Conservation (phyloP, 129 eudicot genomes). For the Ambrosia artemisiifolia region DNA sequence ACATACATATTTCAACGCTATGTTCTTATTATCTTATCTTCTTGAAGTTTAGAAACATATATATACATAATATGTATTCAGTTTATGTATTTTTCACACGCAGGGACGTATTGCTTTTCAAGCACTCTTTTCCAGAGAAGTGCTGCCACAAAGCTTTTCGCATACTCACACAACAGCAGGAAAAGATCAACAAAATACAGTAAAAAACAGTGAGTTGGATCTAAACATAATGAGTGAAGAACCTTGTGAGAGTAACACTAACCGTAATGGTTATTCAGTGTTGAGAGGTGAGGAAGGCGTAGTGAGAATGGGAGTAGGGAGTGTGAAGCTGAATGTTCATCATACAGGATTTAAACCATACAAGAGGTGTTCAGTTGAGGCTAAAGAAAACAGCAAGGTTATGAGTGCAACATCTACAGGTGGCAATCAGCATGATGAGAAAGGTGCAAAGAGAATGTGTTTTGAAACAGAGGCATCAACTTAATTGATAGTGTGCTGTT, state of each 20-base stretch:
- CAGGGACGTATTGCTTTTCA: slow-evolving; percentile 93
- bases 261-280: slow-evolving; percentile 1
- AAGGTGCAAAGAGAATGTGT: slow-evolving; percentile 73
- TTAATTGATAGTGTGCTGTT: slow-evolving; percentile 26
- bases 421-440: slow-evolving; percentile 51
- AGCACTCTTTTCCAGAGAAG: slow-evolving; percentile 76
- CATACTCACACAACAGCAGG: slow-evolving; percentile 21
- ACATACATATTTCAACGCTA: not conserved
- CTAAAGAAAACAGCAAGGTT: slow-evolving; percentile 51
- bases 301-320: slow-evolving; percentile 44
- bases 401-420: slow-evolving; percentile 21
- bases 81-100: slow-evolving; percentile 3
- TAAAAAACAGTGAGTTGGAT: slow-evolving; percentile 37
- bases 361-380: slow-evolving; percentile 87
- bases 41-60: not conserved
- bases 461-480: slow-evolving; percentile 61
- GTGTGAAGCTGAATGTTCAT: slow-evolving; percentile 44
- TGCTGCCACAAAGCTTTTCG: slow-evolving; percentile 86
- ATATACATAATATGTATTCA: not conserved
- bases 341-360: slow-evolving; percentile 92
- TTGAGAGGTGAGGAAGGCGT: slow-evolving; percentile 40
- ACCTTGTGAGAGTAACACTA: slow-evolving; percentile 27
- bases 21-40: not conserved
- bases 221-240: slow-evolving; percentile 44
- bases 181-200: slow-evolving; percentile 18